Evolutionary conservation across 2,329 filamentous ascomycete species (phyloP), one percentile per base, ranked within the genome.

Genomic region (Aspergillus caelatus): DNA sequence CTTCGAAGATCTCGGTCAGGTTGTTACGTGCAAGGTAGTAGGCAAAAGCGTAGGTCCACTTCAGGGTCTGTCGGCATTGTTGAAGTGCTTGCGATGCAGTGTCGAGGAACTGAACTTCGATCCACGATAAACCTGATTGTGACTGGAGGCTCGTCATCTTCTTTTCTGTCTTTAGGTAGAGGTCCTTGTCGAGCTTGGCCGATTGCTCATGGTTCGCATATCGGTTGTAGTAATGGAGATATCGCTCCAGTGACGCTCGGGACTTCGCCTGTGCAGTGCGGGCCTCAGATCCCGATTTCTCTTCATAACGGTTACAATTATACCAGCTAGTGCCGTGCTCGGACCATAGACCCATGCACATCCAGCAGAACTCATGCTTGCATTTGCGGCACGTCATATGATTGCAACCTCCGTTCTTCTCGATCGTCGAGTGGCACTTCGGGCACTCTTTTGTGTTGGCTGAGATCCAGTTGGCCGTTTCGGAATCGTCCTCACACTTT

Each of bases 291-390:
- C 95, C 95, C 68, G 92, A 96, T 84, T 95, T 97, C 81, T 98
- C 95, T 75, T 99, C 95, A 72, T 91, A 99, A 10, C 95, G 86
- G 76, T 97, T 99, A 85, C 95, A 99, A 79, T 97, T 99, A 83
- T 99, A 99, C 95, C 95, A 99, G 80, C 93, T 97, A 4, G 94
- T 99, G 67, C 95, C 95, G 76, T 99, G 95, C 79, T 99, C 95
- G 1, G 93, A 96, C 95, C 95, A 99, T 0, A 97, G 83, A 0
- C 95, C 95, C 95, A 99, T 99, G 75, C 95, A 99, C 91, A 99
- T 98, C 95, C 95, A 99, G 81, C 95, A 99, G 74, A 99, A 97
- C 74, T 97, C 94, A 74, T 97, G 90, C 74, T 93, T 93, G 82
- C 94, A 97, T 78, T 97, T 97, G 62, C 94, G 85, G 77, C 94